Evolutionary conservation across 805 yeast species (phyloP).

Genomic region (Nakazawaea wyomingensis): DNA sequence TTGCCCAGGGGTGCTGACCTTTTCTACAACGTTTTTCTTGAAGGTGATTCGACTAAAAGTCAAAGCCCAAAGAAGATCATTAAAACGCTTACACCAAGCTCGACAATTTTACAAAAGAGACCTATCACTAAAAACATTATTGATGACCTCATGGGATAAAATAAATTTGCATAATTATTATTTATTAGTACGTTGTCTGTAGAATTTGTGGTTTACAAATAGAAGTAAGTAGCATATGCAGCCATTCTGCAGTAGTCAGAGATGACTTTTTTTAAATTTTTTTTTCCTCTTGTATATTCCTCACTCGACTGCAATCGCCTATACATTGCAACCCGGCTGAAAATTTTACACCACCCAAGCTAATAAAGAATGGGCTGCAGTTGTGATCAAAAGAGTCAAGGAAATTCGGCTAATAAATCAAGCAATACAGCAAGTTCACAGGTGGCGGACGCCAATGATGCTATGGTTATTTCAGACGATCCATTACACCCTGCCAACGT

Average conservation of each 20-base stretch:
- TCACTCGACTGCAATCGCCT: too few relatives aligned
- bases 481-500: slow-evolving; percentile 75
- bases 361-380: not conserved
- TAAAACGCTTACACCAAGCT: not conserved
- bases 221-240: too few relatives aligned
- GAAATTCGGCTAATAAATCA: too few relatives aligned
- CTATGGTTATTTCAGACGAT: slow-evolving; percentile 33
- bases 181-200: too few relatives aligned
- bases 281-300: too few relatives aligned
- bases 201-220: too few relatives aligned
- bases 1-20: slow-evolving; percentile 41
- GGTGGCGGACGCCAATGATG: slow-evolving; percentile 16
- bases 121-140: slow-evolving; percentile 9
- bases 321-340: too few relatives aligned
- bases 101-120: slow-evolving; percentile 5
- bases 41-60: not conserved
- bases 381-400: not conserved
- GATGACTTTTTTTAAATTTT: too few relatives aligned
- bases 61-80: not conserved
- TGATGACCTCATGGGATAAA: slow-evolving; percentile 3
- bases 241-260: too few relatives aligned
- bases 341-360: too few relatives aligned
- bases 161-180: not conserved
- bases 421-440: too few relatives aligned
- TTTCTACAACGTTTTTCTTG: slow-evolving; percentile 25